These are phyloP conservation scores for Aspergillus sp. DNA, from an alignment of 2,329 filamentous ascomycete genomes.

Conservation along the genomic window DNA sequence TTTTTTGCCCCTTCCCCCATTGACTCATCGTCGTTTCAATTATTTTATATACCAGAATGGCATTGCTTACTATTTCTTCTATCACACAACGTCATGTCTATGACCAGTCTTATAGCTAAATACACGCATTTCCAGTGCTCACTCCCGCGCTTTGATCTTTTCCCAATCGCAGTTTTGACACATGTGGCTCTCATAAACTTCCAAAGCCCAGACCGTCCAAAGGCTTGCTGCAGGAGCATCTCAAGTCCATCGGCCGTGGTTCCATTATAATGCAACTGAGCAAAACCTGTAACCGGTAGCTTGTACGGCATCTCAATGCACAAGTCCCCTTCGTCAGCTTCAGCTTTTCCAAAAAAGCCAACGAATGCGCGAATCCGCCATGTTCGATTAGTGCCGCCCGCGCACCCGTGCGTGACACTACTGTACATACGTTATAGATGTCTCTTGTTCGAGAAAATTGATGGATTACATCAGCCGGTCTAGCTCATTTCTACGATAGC, in stretches of 20 bases:
- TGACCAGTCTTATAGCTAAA: neutral
- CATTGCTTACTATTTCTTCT: neutral
- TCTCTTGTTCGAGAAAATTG: no score
- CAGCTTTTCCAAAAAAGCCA: conserved; percentile 5
- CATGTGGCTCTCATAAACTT: conserved; percentile 2
- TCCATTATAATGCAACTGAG: conserved; percentile 9
- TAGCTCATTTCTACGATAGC: no score
- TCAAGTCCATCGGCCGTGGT: conserved; percentile 16
- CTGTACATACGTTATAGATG: no score
- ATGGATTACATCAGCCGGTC: no score
- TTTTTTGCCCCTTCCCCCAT: no score
- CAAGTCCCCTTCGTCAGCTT: no score
- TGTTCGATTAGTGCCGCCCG: no score
- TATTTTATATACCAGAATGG: neutral
- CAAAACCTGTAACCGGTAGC: conserved; percentile 12
- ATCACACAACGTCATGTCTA: neutral
- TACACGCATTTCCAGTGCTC: neutral
- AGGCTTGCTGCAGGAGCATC: conserved; percentile 18
- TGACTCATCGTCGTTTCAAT: no score
- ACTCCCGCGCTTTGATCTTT: neutral
- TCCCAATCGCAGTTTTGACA: neutral
- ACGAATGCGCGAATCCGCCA: no score
- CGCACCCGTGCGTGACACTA: no score
- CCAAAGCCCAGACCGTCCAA: conserved; percentile 19
- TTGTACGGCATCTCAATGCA: conserved; percentile 19